Base-by-base conservation (phyloP, 179 eudicot genomes). In the Gypsophila paniculata region DNA sequence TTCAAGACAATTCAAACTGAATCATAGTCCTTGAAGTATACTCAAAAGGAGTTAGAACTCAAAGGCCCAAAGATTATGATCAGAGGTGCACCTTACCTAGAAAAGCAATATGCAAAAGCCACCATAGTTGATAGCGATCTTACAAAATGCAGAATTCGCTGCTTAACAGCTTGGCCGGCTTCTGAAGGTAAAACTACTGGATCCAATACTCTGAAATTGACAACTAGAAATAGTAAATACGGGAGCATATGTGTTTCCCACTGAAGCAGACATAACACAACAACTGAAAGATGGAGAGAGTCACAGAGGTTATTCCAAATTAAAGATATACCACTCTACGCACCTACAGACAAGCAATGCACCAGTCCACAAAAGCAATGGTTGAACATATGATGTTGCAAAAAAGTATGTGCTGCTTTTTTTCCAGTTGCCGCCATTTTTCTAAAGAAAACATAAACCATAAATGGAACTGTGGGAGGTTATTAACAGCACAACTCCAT, bases 301-400 rank as follows among this genome's bases (percentile, higher is more conserved):
- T n/a, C n/a, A n/a, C n/a, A 18, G 26, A 19, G 10, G 9, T 18
- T 19, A 55, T 55, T 25, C 60, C 60, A 42, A 44, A 26, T 4
- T 15, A 25, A 7, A 49, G 29, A 51, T 60, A 26, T 17, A 52
- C 65, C 62, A 67, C 34, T 44, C n/a, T 21, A 72, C 61, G 74
- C 64, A 93, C 99, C 97, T 94, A 93, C 99, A 94, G 75, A 89
- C 79, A 69, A 91, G 89, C 58, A 82, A 81, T 51, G 86, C 89
- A 75, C 96, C 99, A 52, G 86, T 81, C 99, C 99, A 94, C 38
- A 94, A 76, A 66, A 94, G 79, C 82, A 91, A 75, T 34, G 99
- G 97, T 76, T 85, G 93, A 79, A 94, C 75, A 81, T 91, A 93
- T 59, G 94, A 91, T 17, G 94, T 84, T 69, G 82, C 82, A 66